Percentiles rank a stretch among this genome's conserved stretches.
These are phyloP conservation scores for Cryptococcus depauperatus DNA, from an alignment of 1,284 basidiomycete species.

Conservation along the genomic window DNA sequence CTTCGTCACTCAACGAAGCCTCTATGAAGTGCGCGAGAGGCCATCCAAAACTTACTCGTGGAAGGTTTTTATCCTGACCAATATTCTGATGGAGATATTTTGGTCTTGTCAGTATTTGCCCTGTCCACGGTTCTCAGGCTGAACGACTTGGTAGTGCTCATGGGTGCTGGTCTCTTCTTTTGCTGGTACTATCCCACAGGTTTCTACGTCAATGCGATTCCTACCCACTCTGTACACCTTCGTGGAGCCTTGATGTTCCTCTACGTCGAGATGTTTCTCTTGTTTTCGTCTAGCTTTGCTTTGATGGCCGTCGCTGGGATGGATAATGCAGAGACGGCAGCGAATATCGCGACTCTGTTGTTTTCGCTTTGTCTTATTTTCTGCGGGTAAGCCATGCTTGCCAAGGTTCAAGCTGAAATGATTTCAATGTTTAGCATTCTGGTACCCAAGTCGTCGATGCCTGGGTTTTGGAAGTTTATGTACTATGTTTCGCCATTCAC, in stretches of 20 bases:
- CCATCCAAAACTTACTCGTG: slow-evolving; percentile 42
- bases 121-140: neutral
- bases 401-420: slow-evolving; percentile 4
- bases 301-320: slow-evolving; percentile 38
- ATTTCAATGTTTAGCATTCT: slow-evolving; percentile 45
- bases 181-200: slow-evolving; percentile 47
- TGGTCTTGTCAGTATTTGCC: slow-evolving; percentile 45
- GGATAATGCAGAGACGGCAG: slow-evolving; percentile 41
- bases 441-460: slow-evolving; percentile 46
- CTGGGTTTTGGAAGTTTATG: slow-evolving; percentile 75
- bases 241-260: slow-evolving; percentile 41
- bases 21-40: slow-evolving; percentile 59
- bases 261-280: slow-evolving; percentile 34
- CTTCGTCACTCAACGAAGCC: slow-evolving; percentile 48
- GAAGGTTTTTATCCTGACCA: slow-evolving; percentile 33
- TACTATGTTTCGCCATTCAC: slow-evolving; percentile 68
- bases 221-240: slow-evolving; percentile 27
- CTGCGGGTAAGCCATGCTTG: slow-evolving; percentile 31
- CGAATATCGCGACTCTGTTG: slow-evolving; percentile 44
- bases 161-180: slow-evolving; percentile 44
- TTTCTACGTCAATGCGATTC: slow-evolving; percentile 38
- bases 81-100: slow-evolving; percentile 41
- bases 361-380: slow-evolving; percentile 46
- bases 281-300: slow-evolving; percentile 45
- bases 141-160: slow-evolving; percentile 42